These are phyloP conservation scores for Calonectria honghensis DNA, from an alignment of 2,329 filamentous ascomycete species.

Conservation along the genomic window DNA sequence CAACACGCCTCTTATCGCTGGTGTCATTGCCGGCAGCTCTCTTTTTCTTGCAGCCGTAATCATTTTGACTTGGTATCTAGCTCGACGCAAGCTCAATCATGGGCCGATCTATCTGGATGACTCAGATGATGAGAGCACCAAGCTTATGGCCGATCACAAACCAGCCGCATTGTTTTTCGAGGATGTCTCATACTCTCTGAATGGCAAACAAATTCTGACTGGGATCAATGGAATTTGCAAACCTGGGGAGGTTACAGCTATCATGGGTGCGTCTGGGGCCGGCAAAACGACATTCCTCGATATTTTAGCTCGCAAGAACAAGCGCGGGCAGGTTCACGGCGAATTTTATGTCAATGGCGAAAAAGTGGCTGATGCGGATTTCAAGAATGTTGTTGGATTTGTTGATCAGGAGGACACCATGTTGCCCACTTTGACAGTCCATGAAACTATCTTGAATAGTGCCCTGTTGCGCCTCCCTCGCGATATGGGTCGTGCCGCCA, in stretches of 20 bases:
- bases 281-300: slow-evolving; percentile 98
- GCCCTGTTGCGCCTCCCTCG: slow-evolving; percentile 92
- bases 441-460: slow-evolving; percentile 97
- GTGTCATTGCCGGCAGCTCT: slow-evolving; percentile 89
- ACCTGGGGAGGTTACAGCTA: slow-evolving; percentile 95
- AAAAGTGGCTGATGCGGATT: slow-evolving; percentile 88
- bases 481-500: slow-evolving; percentile 91
- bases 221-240: slow-evolving; percentile 90
- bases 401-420: slow-evolving; percentile 99
- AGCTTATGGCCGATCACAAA: slow-evolving; percentile 93
- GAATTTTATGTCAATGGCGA: slow-evolving; percentile 96
- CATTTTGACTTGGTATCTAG: slow-evolving; percentile 89
- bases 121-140: slow-evolving; percentile 89
- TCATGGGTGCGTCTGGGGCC: slow-evolving; percentile 98
- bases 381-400: slow-evolving; percentile 94
- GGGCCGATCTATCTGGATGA: slow-evolving; percentile 90
- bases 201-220: slow-evolving; percentile 89
- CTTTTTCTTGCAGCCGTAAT: slow-evolving; percentile 94
- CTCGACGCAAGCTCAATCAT: slow-evolving; percentile 81
- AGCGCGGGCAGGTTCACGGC: slow-evolving; percentile 85
- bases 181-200: slow-evolving; percentile 89
- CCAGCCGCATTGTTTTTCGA: slow-evolving; percentile 92
- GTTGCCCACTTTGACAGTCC: slow-evolving; percentile 95
- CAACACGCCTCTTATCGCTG: slow-evolving; percentile 96
- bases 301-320: slow-evolving; percentile 97